A percentile compares a stretch with the other conserved stretches of the same genome.
Evolutionary conservation across 768 basidiomycete species (phyloP).

Genomic region (Kwoniella europaea): DNA sequence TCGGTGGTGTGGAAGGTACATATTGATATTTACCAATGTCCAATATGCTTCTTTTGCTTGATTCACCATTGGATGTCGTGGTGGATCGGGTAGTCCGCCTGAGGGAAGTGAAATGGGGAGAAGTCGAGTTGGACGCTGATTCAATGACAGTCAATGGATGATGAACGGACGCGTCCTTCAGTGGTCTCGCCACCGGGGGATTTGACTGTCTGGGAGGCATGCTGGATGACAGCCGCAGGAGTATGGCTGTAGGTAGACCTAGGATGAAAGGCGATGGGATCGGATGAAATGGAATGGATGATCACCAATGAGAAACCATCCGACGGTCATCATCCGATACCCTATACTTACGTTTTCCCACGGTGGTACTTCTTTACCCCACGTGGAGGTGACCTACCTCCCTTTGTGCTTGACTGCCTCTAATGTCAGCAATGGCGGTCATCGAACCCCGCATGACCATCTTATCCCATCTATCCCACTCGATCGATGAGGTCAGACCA

Average conservation of each 20-base stretch:
- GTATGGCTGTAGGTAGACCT: too few relatives aligned
- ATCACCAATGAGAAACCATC: too few relatives aligned
- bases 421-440: not conserved
- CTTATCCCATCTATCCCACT: not conserved
- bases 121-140: slow-evolving; percentile 6
- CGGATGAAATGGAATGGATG: too few relatives aligned
- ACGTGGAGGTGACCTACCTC: not conserved
- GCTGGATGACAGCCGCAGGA: too few relatives aligned
- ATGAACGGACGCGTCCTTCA: too few relatives aligned
- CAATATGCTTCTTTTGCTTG: not conserved
- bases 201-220: too few relatives aligned
- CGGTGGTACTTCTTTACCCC: too few relatives aligned
- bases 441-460: not conserved
- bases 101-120: slow-evolving; percentile 24
- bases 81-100: slow-evolving; percentile 27
- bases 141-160: not conserved
- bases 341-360: too few relatives aligned
- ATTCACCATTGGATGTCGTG: not conserved
- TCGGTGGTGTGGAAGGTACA: slow-evolving; percentile 21
- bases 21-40: slow-evolving; percentile 18
- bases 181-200: too few relatives aligned
- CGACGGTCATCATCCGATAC: too few relatives aligned
- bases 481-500: not conserved
- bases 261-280: too few relatives aligned
- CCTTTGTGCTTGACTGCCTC: not conserved